Evolutionary conservation across 208 protist species (phyloP), one percentile per base, ranked within the genome.

Genomic region (Leishmania aethiopica): DNA sequence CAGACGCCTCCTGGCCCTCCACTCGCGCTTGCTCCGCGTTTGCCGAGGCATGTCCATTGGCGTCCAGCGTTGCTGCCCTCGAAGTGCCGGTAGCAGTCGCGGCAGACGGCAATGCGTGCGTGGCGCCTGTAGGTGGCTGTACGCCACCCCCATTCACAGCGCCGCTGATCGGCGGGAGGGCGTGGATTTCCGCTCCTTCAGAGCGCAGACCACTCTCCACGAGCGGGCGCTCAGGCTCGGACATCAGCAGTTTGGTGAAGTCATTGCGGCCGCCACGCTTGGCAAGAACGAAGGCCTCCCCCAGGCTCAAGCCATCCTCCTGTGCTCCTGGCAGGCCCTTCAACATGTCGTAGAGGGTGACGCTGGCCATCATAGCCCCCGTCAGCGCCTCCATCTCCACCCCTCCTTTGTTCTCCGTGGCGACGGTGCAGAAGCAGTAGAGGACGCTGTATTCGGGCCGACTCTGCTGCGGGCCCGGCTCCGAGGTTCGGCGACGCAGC

Each of bases 371-470:
- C 7, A 86, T 94, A 5, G 96, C 96, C 15, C 96, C 98, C 0
- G 96, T 98, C n/a, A 99, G 82, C 25, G 98, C 97, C 88, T 99
- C 98, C 97, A 99, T 99, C 89, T 99, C 98, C n/a, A 99, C 97
- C 5, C 98, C 97, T 0, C 95, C 95, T 77, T 93, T 97, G 69
- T 72, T 79, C 70, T 97, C 92, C 19, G 91, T 97, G 28, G 94
- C 94, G 10, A 97, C 94, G 22, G 92, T 96, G 86, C 92, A 96
- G 81, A 96, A 97, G 83, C 94, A 97, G 85, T 96, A 97, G 28
- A 97, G 78, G 25, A 96, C 83, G 80, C 92, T 96, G 83, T 91
- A 94, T 77, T 95, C 90, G 0, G 85, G 78, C 4, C 86, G 80
- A 32, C 47, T 78, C 22, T 86, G 85, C 70, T 78, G 75, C 22